Evolutionary conservation across 768 basidiomycete genomes (phyloP).

Genomic region (Jaapia argillacea): DNA sequence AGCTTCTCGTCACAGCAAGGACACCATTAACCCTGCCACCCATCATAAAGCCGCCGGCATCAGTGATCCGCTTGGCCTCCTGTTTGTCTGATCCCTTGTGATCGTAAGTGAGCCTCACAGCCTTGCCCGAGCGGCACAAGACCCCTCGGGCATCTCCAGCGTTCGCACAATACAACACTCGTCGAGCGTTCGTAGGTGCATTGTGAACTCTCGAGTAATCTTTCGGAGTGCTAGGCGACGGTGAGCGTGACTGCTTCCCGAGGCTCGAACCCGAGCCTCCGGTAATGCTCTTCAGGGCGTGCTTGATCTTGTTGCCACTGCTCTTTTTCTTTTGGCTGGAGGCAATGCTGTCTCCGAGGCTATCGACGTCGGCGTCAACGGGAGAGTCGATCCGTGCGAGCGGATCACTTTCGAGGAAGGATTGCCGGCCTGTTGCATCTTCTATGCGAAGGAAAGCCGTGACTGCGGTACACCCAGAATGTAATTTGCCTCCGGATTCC

Average conservation of each 20-base stretch:
- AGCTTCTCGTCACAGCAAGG: conserved; percentile 87
- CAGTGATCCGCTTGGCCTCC: conserved; percentile 95
- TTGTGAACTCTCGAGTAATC: conserved; percentile 3
- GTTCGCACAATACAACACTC: conserved; percentile 91
- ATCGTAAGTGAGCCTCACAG: conserved; percentile 92
- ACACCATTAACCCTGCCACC: conserved; percentile 98
- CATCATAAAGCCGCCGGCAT: conserved; percentile 98
- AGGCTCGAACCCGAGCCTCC: background rate
- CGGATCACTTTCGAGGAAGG: conserved; percentile 34
- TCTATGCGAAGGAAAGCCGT: conserved; percentile 93
- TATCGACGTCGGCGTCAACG: background rate
- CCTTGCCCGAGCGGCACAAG: conserved; percentile 82
- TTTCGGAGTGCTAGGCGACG: background rate
- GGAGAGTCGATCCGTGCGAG: conserved; percentile 6
- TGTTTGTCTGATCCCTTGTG: conserved; percentile 97
- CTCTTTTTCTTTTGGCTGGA: background rate
- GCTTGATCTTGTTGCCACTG: background rate
- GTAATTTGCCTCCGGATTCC: conserved; percentile 84
- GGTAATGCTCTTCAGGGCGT: background rate
- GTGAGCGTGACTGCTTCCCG: background rate
- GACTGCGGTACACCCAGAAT: conserved; percentile 95
- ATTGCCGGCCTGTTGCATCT: conserved; percentile 63
- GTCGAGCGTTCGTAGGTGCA: conserved; percentile 26
- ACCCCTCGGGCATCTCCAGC: conserved; percentile 96
- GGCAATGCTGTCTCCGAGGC: background rate